A percentile compares a stretch with the other conserved stretches of the same genome.
These are phyloP conservation scores for Suillus bovinus DNA, from an alignment of 768 basidiomycete genomes.

Conservation along the genomic window DNA sequence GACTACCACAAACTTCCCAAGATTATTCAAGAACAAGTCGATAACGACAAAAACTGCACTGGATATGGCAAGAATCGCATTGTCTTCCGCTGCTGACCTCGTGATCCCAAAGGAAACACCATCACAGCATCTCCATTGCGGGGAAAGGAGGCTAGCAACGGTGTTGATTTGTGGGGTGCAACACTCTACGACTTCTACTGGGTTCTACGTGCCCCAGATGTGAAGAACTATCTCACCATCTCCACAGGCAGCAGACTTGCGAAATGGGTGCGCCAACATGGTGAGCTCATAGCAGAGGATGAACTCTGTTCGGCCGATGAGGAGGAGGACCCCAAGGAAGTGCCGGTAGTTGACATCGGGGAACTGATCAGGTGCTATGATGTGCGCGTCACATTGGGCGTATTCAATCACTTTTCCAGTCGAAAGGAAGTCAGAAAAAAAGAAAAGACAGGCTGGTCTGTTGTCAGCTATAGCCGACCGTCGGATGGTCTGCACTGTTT, in stretches of 20 bases:
- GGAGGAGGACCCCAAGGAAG: constrained; percentile 23
- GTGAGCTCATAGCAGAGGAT: constrained; percentile 17
- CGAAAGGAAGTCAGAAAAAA: constrained; percentile 1
- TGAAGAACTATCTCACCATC: constrained; percentile 3
- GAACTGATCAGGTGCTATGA: constrained; percentile 17
- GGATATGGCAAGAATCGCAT: constrained; percentile 16
- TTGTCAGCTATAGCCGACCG: too few species aligned
- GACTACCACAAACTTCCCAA: constrained; percentile 2
- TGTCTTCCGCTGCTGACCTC: constrained; percentile 27
- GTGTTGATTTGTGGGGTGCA: constrained; percentile 23
- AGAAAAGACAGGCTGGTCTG: not conserved
- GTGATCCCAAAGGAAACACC: constrained; percentile 18
- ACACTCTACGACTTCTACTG: constrained; percentile 29
- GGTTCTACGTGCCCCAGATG: constrained; percentile 11
- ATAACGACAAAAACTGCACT: not conserved
- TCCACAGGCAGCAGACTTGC: constrained; percentile 23
- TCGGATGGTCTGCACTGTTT: too few species aligned
- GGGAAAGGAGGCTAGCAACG: constrained; percentile 23
- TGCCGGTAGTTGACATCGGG: constrained; percentile 17
- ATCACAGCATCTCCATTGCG: not conserved
- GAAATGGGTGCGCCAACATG: constrained; percentile 12
- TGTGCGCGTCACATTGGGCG: not conserved
- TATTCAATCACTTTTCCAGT: not conserved
- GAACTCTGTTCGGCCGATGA: constrained; percentile 24
- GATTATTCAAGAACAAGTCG: not conserved